phyloP scores from a whole-genome alignment of 306 rosid genomes.

The Casuarina cunninghamiana region DNA sequence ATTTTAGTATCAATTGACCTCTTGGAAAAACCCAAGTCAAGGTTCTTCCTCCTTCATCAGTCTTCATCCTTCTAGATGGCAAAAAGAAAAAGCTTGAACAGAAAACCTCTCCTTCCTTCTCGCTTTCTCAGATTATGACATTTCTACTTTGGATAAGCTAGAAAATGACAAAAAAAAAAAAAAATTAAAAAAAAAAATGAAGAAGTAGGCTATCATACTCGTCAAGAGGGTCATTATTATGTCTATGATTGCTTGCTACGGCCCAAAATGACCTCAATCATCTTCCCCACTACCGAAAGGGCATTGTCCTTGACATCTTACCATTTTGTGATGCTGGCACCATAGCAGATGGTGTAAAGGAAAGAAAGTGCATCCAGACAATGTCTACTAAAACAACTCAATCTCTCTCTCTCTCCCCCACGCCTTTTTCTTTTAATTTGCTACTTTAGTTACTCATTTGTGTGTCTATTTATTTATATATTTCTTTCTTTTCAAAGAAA shows the following conservation, averaged over 20 bases:
- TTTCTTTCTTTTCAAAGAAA: conserved; percentile 13
- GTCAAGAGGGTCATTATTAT: not conserved
- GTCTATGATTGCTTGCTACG: conserved; percentile 11
- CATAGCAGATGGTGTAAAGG: not conserved
- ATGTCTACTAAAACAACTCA: not conserved
- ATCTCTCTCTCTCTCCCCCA: not conserved
- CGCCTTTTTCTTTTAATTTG: not conserved
- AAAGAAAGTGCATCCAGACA: not conserved
- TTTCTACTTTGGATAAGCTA: not conserved
- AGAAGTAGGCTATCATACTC: not conserved
- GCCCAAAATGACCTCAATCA: conserved; percentile 4
- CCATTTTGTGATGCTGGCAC: not conserved
- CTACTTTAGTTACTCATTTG: not conserved
- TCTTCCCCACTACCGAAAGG: conserved; percentile 3
- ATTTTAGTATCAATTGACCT: too few relatives aligned
- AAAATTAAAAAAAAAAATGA: not conserved
- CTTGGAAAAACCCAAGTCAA: too few relatives aligned
- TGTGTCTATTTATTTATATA: conserved; percentile 5
- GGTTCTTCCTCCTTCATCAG: too few relatives aligned
- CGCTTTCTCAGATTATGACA: not conserved
- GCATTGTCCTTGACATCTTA: not conserved
- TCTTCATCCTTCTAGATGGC: too few relatives aligned
- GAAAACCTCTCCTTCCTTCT: not conserved
- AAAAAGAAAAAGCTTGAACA: not conserved
- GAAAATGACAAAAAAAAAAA: not conserved